Evolutionary conservation across 768 basidiomycete genomes (phyloP), one percentile per base, ranked within the genome.

Genomic region (Thelephora ganbajun): DNA sequence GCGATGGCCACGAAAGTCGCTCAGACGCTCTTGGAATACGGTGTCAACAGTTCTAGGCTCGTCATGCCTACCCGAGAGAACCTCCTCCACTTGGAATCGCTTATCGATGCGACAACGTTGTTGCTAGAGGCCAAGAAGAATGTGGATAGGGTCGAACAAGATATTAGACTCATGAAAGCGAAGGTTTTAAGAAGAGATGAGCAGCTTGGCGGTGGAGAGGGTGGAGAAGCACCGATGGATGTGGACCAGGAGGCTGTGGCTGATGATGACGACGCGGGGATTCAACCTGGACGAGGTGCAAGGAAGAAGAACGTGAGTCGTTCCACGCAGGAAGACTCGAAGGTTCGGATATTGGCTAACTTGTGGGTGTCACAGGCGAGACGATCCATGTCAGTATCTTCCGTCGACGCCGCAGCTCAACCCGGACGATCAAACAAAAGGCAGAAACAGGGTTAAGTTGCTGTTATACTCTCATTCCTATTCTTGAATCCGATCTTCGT

Each of bases 31-130:
- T 60, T 71, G 6, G 92, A 97, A 63, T 70, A 93, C 11, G 81
- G 83, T 12, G 66, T 96, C 11, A 72, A 73, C 13, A 70, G 79
- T 48, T 73, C 73, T 13, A 78, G 84, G 11, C 73, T 99, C 44
- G 86, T 94, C 51, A 97, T 98, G 91, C 96, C 96, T 14, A 97
- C 96, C 2, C 73, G 79, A 35, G 79, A 80, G 20, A 96, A 91
- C 53, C 70, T 81, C 46, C 69, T 73, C 46, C 76, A 75, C 54
- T 69, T 92, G 16, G 91, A 96, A 51, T 67, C 70, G 12, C 63
- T 98, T 13, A 57, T 93, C 41, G 79, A 82, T 4, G 78, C 83
- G 2, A 76, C 87, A 1, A 73, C 72, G 3, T 69, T 75, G 11
- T 64, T 97, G 57, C 72, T 94, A n/a, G 89, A 97, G 57, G 82